A percentile compares a stretch with the other conserved stretches of the same genome.
Evolutionary conservation across 2,329 filamentous ascomycete genomes (phyloP).

Genomic region (Cordyceps cicadae): DNA sequence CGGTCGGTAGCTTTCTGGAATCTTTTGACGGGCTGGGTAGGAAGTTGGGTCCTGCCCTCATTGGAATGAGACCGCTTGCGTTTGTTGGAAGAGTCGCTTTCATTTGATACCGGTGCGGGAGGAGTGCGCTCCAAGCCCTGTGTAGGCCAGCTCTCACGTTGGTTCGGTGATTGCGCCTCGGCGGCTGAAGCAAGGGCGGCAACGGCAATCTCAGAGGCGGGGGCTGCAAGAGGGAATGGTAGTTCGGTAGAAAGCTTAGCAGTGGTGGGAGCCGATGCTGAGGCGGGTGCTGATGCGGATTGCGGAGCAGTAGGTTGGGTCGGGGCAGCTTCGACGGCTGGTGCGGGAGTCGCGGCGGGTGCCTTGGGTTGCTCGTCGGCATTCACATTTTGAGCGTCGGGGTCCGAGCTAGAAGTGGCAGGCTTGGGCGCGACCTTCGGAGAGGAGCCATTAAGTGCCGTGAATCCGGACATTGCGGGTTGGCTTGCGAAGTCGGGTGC

Average conservation of each 20-base stretch:
- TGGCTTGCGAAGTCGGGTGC: neutral
- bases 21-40: slow-evolving; percentile 25
- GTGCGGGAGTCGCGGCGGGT: neutral
- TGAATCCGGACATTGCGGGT: slow-evolving; percentile 41
- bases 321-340: neutral
- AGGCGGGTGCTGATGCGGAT: slow-evolving; percentile 15
- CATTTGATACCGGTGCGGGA: slow-evolving; percentile 32
- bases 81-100: slow-evolving; percentile 47
- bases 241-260: neutral
- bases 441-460: slow-evolving; percentile 43
- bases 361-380: neutral
- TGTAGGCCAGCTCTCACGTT: slow-evolving; percentile 34
- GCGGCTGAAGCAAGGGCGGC: slow-evolving; percentile 18
- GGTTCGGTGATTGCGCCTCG: slow-evolving; percentile 17
- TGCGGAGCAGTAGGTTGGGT: neutral
- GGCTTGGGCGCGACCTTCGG: slow-evolving; percentile 24
- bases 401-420: neutral
- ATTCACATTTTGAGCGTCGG: neutral
- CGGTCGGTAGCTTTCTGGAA: slow-evolving; percentile 12
- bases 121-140: slow-evolving; percentile 34
- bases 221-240: neutral
- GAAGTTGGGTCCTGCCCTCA: slow-evolving; percentile 34
- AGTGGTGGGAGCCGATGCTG: slow-evolving; percentile 15
- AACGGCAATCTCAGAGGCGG: neutral
- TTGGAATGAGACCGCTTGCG: slow-evolving; percentile 62